A percentile compares a stretch with the other conserved stretches of the same genome.
These are phyloP conservation scores for Trichosporon faecale DNA, from an alignment of 1,284 basidiomycete genomes.

Conservation along the genomic window DNA sequence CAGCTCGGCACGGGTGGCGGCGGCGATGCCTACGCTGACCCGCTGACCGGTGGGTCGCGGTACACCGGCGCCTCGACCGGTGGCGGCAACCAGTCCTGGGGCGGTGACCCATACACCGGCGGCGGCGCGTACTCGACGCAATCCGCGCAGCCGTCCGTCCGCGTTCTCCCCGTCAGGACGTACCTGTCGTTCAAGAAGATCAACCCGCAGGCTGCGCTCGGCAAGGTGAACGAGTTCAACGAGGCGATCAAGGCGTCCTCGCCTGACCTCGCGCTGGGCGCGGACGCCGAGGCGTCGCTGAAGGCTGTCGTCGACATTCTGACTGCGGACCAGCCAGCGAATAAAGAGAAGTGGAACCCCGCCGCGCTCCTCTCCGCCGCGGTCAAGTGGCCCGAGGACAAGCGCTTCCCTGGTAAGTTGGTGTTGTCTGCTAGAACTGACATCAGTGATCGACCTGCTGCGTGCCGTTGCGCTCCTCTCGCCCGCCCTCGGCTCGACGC, in stretches of 20 bases:
- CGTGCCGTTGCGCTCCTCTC: constrained; percentile 71
- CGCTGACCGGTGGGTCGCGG: constrained; percentile 76
- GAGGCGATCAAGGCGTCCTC: constrained; percentile 58
- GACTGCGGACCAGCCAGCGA: constrained; percentile 13
- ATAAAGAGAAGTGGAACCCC: constrained; percentile 56
- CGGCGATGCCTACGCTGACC: constrained; percentile 69
- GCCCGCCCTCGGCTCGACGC: constrained; percentile 55
- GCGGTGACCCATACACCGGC: constrained; percentile 22
- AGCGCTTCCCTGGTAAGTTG: constrained; percentile 78
- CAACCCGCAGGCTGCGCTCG: constrained; percentile 80
- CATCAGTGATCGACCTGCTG: constrained; percentile 77
- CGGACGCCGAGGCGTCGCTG: constrained; percentile 46
- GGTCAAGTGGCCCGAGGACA: constrained; percentile 71
- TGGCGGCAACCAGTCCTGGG: background rate
- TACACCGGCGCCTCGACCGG: constrained; percentile 51
- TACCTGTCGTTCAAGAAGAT: constrained; percentile 77
- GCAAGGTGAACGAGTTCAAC: constrained; percentile 79
- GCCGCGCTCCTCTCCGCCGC: constrained; percentile 65
- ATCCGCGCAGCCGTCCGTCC: constrained; percentile 32
- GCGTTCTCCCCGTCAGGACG: constrained; percentile 51
- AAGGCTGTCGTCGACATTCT: constrained; percentile 20
- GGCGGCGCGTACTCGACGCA: constrained; percentile 38
- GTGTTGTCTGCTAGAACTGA: background rate
- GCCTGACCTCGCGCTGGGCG: constrained; percentile 69
- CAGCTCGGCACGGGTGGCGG: constrained; percentile 58